Evolutionary conservation across 441 rosid species (phyloP), one percentile per base, ranked within the genome.

Genomic region (Populus hybrid): DNA sequence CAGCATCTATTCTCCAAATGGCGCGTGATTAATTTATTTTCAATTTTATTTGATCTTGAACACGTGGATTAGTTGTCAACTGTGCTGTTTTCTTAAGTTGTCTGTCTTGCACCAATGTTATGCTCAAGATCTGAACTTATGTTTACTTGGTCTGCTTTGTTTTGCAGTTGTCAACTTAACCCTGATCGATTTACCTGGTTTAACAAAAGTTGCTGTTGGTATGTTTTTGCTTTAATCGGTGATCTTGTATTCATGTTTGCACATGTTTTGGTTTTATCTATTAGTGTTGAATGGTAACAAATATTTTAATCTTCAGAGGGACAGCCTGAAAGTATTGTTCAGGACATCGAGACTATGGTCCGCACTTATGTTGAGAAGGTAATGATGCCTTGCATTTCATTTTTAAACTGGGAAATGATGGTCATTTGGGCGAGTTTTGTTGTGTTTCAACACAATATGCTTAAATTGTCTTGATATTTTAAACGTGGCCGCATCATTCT

Each of bases 131-230:
- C 0, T 42, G 67, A 67, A 72, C 83, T 79, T 45, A 72, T 69
- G 68, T 61, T 21, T 5, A 53, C 61, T 50, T 72, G 31, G 56
- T 82, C 73, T 65, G 59, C 74, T 76, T 74, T 35, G 5, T 21
- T 36, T 81, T 71, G 77, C 94, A 95, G 99, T 95, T 86, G 99
- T 94, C 85, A 91, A 92, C 88, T 88, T 94, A 80, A 94, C 98
- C 75, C 87, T 94, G 74, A 78, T 92, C 69, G 98, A 94, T 90
- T 84, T 94, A 75, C 98, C 98, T 31, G 98, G 98, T 68, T 85
- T 94, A 76, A 94, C 98, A 45, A 94, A 94, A 84, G 94, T 94
- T 64, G 98, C 98, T 28, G 82, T 94, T 28, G 98, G 97, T 94
- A 90, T 70, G 88, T 73, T 42, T 71, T 66, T 2, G 4, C 53